Evolutionary conservation across 73 alveolate genomes (phyloP), one percentile per base, ranked within the genome.

Genomic region (Paramecium sonneborni): DNA sequence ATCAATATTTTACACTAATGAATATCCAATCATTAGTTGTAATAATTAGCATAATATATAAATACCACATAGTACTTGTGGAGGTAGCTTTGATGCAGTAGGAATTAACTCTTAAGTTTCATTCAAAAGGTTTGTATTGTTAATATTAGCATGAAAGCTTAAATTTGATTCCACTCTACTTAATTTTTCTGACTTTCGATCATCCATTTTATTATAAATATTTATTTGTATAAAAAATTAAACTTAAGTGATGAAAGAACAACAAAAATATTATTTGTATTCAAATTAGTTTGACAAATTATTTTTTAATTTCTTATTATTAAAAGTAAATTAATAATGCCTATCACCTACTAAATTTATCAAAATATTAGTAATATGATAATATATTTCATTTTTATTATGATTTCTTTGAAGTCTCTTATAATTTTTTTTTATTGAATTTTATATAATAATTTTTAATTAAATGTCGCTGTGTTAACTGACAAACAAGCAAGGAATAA

Each of bases 381-480:
- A n/a, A 52, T 52, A 14, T 46, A 46, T 46, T 46, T 46, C 12
- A 46, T 35, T 35, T 35, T 35, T 35, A 4, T 6, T 35, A 4
- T 35, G 43, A 35, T 35, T 35, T 35, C 2, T 35, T 35, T 35
- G 8, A 35, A 35, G 6, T 6, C 43, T 35, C 43, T 35, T 6
- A n/a, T 6, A 35, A 35, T 35, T 35, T 6, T 18, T n/a, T 11
- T 6, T 3, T n/a, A 52, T 52, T 52, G 26, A 18, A n/a, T 52
- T 18, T 15, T 52, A 52, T n/a, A 52, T 18, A 1, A n/a, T n/a
- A 30, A 26, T 6, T 23, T 62, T 30, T 30, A 62, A 62, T 32
- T 30, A 62, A 62, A 79, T 79, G 90, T 79, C 90, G n/a, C 72
- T 79, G 4, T 41, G 90, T 79, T 79, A 79, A 44, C 72, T 79